Evolutionary conservation across 139 green algal genomes (phyloP).

Genomic region (Yamagishiella unicocca): DNA sequence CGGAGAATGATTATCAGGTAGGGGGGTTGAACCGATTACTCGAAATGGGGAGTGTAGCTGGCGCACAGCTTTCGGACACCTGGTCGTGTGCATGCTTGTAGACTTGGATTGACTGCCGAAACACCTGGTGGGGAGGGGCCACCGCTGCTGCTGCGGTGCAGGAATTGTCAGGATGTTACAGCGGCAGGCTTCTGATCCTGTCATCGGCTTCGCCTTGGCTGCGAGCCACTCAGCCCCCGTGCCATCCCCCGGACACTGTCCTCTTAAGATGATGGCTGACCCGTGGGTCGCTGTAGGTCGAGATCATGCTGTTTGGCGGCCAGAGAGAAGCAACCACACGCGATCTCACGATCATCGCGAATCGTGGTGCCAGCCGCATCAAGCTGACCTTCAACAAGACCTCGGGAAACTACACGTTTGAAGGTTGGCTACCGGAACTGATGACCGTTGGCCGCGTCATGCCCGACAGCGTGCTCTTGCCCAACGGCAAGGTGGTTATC

Average conservation of each 20-base stretch:
- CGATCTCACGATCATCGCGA: constrained; percentile 23
- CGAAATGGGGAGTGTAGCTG: background rate
- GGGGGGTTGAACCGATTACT: background rate
- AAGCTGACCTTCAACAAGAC: background rate
- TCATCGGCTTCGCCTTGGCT: no score
- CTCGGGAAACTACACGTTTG: constrained; percentile 27
- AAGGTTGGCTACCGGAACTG: constrained; percentile 29
- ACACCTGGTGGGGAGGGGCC: background rate
- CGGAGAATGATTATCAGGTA: background rate
- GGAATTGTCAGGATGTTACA: no score
- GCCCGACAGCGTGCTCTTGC: constrained; percentile 42
- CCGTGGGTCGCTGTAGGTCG: constrained; percentile 45
- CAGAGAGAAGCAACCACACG: background rate
- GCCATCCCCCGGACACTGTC: no score
- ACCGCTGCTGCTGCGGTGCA: background rate
- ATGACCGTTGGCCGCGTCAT: constrained; percentile 43
- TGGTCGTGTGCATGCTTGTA: no score
- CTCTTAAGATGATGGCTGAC: no score
- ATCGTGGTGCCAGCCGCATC: background rate
- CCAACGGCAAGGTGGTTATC: constrained; percentile 52
- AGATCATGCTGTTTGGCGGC: constrained; percentile 59
- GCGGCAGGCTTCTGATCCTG: no score
- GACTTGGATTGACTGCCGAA: no score
- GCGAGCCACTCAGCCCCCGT: no score
- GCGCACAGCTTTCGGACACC: no score